These are phyloP conservation scores for Selaginella moellendorffii DNA, from an alignment of 75 land plant species.

Conservation along the genomic window DNA sequence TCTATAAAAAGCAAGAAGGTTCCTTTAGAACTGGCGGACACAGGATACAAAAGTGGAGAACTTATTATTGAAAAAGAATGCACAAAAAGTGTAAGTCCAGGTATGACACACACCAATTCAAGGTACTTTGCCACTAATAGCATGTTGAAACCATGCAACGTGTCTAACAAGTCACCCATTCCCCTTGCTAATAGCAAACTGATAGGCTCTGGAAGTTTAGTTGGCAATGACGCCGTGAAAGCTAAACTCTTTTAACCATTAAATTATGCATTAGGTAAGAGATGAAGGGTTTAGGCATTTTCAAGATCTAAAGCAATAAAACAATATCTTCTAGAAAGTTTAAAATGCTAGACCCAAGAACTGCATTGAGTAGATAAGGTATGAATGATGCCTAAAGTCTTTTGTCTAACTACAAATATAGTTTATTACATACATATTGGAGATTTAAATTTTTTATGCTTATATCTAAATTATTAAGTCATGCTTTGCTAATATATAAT, in stretches of 20 bases:
- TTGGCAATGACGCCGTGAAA: not conserved
- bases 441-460: too few relatives aligned
- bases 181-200: not conserved
- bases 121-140: constrained; percentile 1
- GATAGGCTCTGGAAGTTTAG: not conserved
- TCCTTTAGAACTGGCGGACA: not conserved
- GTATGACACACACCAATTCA: not conserved
- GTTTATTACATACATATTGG: too few relatives aligned
- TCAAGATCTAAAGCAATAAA: too few relatives aligned
- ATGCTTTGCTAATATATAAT: too few relatives aligned
- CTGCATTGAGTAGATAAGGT: too few relatives aligned
- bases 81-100: not conserved
- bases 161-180: constrained; percentile 1
- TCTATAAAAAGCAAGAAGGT: not conserved
- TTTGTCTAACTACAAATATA: too few relatives aligned
- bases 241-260: not conserved
- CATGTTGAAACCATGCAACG: constrained; percentile 1
- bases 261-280: not conserved
- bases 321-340: too few relatives aligned
- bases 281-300: too few relatives aligned
- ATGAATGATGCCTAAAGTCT: too few relatives aligned
- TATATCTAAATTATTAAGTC: too few relatives aligned
- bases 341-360: too few relatives aligned
- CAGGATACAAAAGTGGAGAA: not conserved
- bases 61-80: not conserved